Evolutionary conservation across 352 stramenopile species (phyloP), one percentile per base, ranked within the genome.

Genomic region (Globisporangium irregulare): DNA sequence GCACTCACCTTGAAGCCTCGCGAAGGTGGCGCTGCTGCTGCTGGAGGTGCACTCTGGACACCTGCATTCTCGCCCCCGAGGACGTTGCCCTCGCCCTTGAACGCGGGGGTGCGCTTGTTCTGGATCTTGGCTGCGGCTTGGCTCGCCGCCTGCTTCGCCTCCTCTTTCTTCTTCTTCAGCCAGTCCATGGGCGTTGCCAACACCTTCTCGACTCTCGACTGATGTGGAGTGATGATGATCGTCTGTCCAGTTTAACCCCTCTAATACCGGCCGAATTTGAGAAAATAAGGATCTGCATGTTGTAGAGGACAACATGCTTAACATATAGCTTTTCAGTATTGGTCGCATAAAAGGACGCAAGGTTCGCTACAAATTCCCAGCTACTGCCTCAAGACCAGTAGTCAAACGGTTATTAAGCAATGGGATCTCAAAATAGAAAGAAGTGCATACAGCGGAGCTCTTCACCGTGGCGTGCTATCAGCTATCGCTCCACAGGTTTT

Each of bases 81-180:
- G 1, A 89, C 79, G 55, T 92, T 88, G 0, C 84, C 84, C 34
- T 92, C 82, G 6, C 84, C 84, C 29, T 79, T 79, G 69, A 91
- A 92, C 1, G 70, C 55, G 22, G 76, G 43, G 27, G 73, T 75
- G 57, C 82, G 82, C 72, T 90, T 89, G 73, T 91, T 92, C 63
- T 87, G 80, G 54, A 92, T 81, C 78, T 92, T 92, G 59, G 84
- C 79, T 5, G 74, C 69, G 4, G 74, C 74, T 60, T 75, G 64
- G 29, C 22, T 71, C 43, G 81, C 80, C 22, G 82, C 82, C 70
- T 87, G 73, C 73, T 89, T 87, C 46, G 81, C 84, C 66, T 78
- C 82, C 15, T 90, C 78, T 77, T 90, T 92, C 76, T 91, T 91
- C 79, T 92, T 92, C 80, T 90, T 92, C 20, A 92, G 74, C 84